Evolutionary conservation across 2,329 filamentous ascomycete genomes (phyloP), one percentile per base, ranked within the genome.

Genomic region (Fusarium tjaetaba): DNA sequence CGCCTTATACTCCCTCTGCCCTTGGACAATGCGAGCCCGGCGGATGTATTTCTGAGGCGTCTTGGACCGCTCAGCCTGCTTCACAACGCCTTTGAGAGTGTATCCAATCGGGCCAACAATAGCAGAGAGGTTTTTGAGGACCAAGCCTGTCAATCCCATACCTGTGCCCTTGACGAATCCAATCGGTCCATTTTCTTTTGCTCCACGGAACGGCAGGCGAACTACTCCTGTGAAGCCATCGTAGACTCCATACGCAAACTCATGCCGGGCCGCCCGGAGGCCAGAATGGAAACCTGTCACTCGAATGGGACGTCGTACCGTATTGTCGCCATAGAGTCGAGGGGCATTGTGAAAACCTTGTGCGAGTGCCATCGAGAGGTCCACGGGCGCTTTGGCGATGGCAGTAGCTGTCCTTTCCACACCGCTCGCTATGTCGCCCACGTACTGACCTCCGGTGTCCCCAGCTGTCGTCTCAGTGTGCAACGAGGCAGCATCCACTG

Each of bases 271-370:
- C 0, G 91, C 91, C 42, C 85, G 85, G 15, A 91, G 82, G 2
- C 91, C 92, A 5, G 90, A 92, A 56, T 86, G 85, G 65, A 93
- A 86, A 5, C 91, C 92, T 2, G 90, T 93, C 46, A 93, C 88
- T 13, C 90, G 86, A 4, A 86, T 86, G 2, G 90, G 89, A 4
- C 87, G 86, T 7, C 92, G 87, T 4, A 94, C 92, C 4, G 91
- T 93, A 55, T 89, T 87, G 75, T 94, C 92, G 20, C 91, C 91
- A 73, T 93, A 94, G 1, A 94, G 84, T 5, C 90, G 87, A 4
- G 91, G 91, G 0, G 90, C 90, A 72, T 93, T 93, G 79, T 93
- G 91, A 71, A 93, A 93, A 4, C 91, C 91, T 77, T 93, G 90
- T 3, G 90, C 89, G 4, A 93, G 78, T 0, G 90, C 89, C 45